Conservation (phyloP, 306 rosid genomes). For the Lotus japonicus region DNA sequence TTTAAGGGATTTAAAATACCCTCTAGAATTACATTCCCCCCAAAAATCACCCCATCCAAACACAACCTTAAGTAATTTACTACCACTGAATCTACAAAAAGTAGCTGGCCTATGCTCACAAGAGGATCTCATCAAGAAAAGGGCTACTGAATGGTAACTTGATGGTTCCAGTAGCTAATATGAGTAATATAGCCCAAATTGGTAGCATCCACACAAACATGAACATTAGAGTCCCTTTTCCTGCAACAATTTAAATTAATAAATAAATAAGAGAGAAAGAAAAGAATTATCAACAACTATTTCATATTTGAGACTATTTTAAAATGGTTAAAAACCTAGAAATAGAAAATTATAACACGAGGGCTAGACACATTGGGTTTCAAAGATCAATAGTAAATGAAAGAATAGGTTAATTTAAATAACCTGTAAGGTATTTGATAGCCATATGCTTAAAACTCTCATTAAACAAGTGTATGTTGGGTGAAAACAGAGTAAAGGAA, state of each 20-base stretch:
- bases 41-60: no score
- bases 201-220: constrained; percentile 63
- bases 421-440: no score
- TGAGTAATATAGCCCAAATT: constrained; percentile 55
- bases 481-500: no score
- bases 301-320: background rate
- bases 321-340: background rate
- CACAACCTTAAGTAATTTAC: background rate
- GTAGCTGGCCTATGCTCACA: constrained; percentile 33
- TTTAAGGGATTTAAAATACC: no score
- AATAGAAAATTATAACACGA: no score
- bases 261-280: background rate
- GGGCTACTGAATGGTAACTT: constrained; percentile 62
- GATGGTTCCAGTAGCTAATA: constrained; percentile 65
- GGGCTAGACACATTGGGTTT: background rate
- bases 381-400: background rate
- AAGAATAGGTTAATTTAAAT: no score
- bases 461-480: no score
- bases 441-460: no score
- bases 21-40: no score
- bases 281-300: background rate
- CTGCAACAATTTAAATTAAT: no score
- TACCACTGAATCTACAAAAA: background rate
- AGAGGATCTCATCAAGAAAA: constrained; percentile 55
- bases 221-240: constrained; percentile 46